Base-by-base conservation (phyloP, 176 grass and related monocot genomes). In the Eremochloa ophiuroides region DNA sequence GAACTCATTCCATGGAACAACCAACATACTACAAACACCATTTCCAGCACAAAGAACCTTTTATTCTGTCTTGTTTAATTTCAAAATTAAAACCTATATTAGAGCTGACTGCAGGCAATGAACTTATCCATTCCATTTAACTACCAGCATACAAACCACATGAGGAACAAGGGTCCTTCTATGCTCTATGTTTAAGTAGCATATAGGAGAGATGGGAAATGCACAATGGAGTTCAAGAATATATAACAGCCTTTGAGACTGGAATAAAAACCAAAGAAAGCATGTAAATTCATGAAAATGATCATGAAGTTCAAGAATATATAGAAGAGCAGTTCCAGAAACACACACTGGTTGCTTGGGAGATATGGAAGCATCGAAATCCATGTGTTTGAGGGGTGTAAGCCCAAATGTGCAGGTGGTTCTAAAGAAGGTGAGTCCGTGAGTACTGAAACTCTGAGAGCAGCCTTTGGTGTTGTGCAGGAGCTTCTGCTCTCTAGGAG, bases 271-370 rank as follows among this genome's bases (percentile, higher is more conserved):
- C 29, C 12, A 35, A 58, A 78, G 0, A 73, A 88, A 53, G 37
- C 56, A 73, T 78, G 34, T 37, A 16, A 17, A 83, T 60, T 58
- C 80, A 35, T 62, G 50, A 79, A 77, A 71, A 25, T 1, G 18
- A 66, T 2, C 66, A 58, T 58, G 53, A 8, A 58, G 8, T 58
- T 58, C 53, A 56, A 56, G 22, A 56, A 23, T 56, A 56, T 55
- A n/a, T 23, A 56, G 1, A 51, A 56, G 3, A 56, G 53, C 53
- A 10, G 9, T 56, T 23, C n/a, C 8, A 58, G 53, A 56, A 56
- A 56, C 20, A 56, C 51, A 55, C 20, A 10, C 4, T 27, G 58
- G 58, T 14, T 61, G 25, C 25, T 27, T 28, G 58, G 58, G 25
- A 61, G 55, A 61, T 61, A 13, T 59, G 55, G 10, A 60, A 60